phyloP scores from a whole-genome alignment of 1,284 basidiomycete species.

The Malassezia sympodialis region DNA sequence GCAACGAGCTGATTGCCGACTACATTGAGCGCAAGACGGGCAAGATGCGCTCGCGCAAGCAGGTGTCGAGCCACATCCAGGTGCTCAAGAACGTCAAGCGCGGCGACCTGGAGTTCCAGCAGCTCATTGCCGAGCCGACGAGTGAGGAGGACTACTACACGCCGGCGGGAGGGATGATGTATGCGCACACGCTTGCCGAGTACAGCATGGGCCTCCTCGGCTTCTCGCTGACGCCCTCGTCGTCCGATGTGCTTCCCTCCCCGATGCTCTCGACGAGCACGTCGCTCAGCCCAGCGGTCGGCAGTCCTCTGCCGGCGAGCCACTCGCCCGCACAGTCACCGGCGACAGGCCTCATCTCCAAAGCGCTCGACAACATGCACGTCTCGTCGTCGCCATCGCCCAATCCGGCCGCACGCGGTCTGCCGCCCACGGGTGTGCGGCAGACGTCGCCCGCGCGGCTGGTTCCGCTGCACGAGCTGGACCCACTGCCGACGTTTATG shows the following conservation, averaged over 20 bases:
- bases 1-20: conserved; percentile 54
- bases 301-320: conserved; percentile 8
- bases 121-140: conserved; percentile 44
- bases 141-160: conserved; percentile 47
- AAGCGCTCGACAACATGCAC: conserved; percentile 36
- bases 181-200: conserved; percentile 41
- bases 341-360: conserved; percentile 31
- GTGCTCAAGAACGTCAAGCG: conserved; percentile 48
- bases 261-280: neutral
- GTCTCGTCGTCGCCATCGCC: conserved; percentile 22
- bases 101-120: conserved; percentile 47
- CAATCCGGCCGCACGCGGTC: neutral
- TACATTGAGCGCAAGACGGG: conserved; percentile 52
- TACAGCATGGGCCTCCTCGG: conserved; percentile 44
- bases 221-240: conserved; percentile 7
- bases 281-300: conserved; percentile 30
- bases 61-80: conserved; percentile 49
- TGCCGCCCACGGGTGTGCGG: neutral
- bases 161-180: conserved; percentile 47
- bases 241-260: neutral
- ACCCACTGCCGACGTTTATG: conserved; percentile 18
- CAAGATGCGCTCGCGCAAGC: conserved; percentile 44
- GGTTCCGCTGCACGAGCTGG: neutral
- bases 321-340: conserved; percentile 26
- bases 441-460: neutral